These are phyloP conservation scores for Phyllosticta citribraziliensis DNA, from an alignment of 2,329 filamentous ascomycete genomes.

Conservation along the genomic window DNA sequence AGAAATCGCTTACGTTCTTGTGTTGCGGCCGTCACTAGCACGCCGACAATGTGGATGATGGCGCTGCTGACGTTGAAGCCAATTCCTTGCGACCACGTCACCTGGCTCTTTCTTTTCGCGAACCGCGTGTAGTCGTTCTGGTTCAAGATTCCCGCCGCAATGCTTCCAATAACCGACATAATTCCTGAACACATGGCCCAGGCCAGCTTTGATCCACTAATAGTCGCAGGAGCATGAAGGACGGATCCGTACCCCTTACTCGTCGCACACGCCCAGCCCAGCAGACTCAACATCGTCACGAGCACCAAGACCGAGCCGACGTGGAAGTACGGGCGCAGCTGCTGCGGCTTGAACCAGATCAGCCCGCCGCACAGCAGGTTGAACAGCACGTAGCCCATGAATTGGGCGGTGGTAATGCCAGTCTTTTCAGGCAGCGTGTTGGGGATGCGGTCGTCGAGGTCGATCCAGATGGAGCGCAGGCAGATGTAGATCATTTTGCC, in stretches of 20 bases:
- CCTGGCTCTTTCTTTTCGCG: conserved; percentile 22
- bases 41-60: conserved; percentile 28
- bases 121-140: conserved; percentile 35
- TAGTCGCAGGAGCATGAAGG: conserved; percentile 14
- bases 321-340: conserved; percentile 26
- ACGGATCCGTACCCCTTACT: conserved; percentile 20
- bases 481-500: conserved; percentile 26
- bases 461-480: conserved; percentile 24
- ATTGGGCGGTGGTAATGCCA: conserved; percentile 26
- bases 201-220: conserved; percentile 16
- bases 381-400: conserved; percentile 30
- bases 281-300: conserved; percentile 22
- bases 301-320: conserved; percentile 21
- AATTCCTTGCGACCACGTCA: conserved; percentile 27
- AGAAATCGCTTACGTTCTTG: conserved; percentile 20
- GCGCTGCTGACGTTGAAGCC: conserved; percentile 30
- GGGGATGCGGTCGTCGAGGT: conserved; percentile 17
- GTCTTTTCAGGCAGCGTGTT: conserved; percentile 25
- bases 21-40: conserved; percentile 33
- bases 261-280: conserved; percentile 25
- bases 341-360: conserved; percentile 32
- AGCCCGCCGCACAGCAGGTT: conserved; percentile 30
- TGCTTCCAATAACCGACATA: conserved; percentile 23
- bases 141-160: conserved; percentile 8
- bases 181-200: conserved; percentile 34